phyloP scores from a whole-genome alignment of 148 eudicot species.

The Fallopia convolvulus region DNA sequence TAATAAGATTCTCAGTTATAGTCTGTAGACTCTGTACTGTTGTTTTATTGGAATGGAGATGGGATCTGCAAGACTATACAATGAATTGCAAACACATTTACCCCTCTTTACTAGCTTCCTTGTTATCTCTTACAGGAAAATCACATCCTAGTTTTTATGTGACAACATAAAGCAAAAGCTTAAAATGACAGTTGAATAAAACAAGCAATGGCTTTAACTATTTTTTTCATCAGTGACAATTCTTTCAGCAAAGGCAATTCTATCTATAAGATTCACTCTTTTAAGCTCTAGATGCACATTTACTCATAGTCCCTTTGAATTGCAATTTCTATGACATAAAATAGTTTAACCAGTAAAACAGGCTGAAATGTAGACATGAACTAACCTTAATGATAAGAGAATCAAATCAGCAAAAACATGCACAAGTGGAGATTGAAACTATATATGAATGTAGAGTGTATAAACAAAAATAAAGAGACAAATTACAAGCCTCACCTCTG shows the following conservation, averaged over 20 bases:
- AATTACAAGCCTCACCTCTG: conserved; percentile 42
- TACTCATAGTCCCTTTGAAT: not conserved
- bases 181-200: not conserved
- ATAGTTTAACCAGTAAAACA: not conserved
- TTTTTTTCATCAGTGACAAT: not conserved
- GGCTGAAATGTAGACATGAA: not conserved
- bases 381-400: not conserved
- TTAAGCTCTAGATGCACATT: not conserved
- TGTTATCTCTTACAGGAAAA: not conserved
- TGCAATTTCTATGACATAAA: not conserved
- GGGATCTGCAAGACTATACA: not conserved
- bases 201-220: not conserved
- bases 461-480: not conserved
- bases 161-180: not conserved
- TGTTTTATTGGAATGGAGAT: not conserved
- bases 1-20: not conserved
- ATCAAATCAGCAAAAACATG: not conserved
- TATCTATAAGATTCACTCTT: not conserved
- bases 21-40: not conserved
- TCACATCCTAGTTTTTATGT: not conserved
- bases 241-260: not conserved
- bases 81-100: not conserved
- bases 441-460: not conserved
- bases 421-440: not conserved
- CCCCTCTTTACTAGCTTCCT: not conserved